Conservation (phyloP, 768 basidiomycete genomes). For the Pleurotus tuoliensis region DNA sequence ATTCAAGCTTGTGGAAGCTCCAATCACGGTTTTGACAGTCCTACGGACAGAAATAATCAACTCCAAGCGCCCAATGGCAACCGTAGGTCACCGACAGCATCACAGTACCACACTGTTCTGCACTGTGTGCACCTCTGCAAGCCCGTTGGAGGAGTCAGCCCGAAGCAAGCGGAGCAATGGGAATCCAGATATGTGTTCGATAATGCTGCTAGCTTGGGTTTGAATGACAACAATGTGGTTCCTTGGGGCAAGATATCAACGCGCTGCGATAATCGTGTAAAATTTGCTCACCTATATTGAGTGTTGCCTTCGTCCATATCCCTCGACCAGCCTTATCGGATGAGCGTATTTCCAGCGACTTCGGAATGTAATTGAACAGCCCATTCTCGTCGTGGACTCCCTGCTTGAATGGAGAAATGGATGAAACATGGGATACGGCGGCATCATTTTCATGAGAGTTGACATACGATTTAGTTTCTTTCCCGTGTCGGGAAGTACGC, state of each 20-base stretch:
- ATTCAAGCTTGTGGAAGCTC: constrained; percentile 76
- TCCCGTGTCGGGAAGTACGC: constrained; percentile 21
- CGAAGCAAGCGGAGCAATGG: constrained; percentile 70
- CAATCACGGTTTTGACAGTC: constrained; percentile 73
- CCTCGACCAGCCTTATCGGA: constrained; percentile 40
- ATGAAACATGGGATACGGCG: constrained; percentile 16
- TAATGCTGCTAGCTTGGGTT: constrained; percentile 61
- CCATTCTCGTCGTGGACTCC: constrained; percentile 17
- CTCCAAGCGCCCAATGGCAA: neutral
- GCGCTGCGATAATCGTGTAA: neutral
- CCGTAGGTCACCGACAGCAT: constrained; percentile 44
- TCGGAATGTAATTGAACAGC: constrained; percentile 33
- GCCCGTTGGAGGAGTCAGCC: constrained; percentile 26
- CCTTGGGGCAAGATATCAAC: constrained; percentile 36
- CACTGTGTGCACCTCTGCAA: constrained; percentile 78
- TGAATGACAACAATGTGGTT: constrained; percentile 47
- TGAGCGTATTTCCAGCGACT: constrained; percentile 33
- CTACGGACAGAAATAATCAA: constrained; percentile 26
- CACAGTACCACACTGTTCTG: constrained; percentile 70
- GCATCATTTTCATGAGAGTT: constrained; percentile 20
- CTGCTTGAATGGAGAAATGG: constrained; percentile 13
- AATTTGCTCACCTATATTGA: constrained; percentile 32
- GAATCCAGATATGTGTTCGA: constrained; percentile 56
- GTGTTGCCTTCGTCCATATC: constrained; percentile 33
- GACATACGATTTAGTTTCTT: constrained; percentile 33